These are phyloP conservation scores for Pseudocercospora fuligena DNA, from an alignment of 2,329 filamentous ascomycete genomes.

Conservation along the genomic window DNA sequence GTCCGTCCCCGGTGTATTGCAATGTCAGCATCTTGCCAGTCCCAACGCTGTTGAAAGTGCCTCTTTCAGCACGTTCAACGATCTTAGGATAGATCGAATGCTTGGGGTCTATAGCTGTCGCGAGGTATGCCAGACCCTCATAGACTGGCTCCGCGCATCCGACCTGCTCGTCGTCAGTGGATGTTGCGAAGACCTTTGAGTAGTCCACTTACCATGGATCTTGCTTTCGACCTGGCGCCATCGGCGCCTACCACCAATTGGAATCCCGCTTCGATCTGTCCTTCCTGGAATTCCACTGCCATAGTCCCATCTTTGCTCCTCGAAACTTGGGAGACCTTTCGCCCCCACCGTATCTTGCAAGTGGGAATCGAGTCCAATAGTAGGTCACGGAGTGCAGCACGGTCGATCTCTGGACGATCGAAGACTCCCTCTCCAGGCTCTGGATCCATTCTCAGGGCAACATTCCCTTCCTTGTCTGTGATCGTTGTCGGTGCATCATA, in stretches of 20 bases:
- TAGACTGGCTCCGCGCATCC: conserved; percentile 43
- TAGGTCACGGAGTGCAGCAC: conserved; percentile 39
- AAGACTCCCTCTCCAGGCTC: conserved; percentile 19
- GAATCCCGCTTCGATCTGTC: conserved; percentile 43
- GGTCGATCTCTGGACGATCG: conserved; percentile 42
- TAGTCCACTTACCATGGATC: conserved; percentile 37
- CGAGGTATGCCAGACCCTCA: conserved; percentile 42
- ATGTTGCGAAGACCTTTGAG: neutral
- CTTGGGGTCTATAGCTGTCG: conserved; percentile 31
- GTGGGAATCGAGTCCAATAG: conserved; percentile 39
- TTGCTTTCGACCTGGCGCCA: conserved; percentile 52
- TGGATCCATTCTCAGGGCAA: conserved; percentile 26
- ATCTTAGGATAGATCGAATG: conserved; percentile 39
- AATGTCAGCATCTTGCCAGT: conserved; percentile 29
- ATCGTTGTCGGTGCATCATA: conserved; percentile 9
- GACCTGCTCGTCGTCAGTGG: conserved; percentile 31
- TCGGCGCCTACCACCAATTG: conserved; percentile 56
- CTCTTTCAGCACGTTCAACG: conserved; percentile 36
- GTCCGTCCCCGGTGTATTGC: conserved; percentile 30
- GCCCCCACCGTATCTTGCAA: conserved; percentile 38
- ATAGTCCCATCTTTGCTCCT: conserved; percentile 27
- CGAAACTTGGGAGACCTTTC: conserved; percentile 19
- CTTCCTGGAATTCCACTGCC: conserved; percentile 40
- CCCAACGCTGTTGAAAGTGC: conserved; percentile 34
- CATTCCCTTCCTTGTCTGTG: conserved; percentile 25